Evolutionary conservation across 441 rosid species (phyloP).

Genomic region (Dalechampia spathulata): DNA sequence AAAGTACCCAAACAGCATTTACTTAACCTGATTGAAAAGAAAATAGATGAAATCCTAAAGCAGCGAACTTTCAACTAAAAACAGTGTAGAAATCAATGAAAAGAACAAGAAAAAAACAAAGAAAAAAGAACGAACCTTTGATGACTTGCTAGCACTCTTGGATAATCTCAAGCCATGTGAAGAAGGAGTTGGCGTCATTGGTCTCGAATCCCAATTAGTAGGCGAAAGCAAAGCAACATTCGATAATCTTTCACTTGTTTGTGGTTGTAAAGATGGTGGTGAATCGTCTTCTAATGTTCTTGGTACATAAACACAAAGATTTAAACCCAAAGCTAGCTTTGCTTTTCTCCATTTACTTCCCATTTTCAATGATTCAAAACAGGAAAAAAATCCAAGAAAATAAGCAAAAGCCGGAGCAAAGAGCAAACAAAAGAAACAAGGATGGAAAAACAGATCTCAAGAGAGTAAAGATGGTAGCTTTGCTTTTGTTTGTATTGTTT

Average conservation of each 20-base stretch:
- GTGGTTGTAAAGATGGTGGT: not conserved
- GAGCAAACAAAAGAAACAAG: not conserved
- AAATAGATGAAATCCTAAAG: too few species aligned
- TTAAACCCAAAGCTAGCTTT: slow-evolving; percentile 74
- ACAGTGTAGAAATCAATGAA: too few species aligned
- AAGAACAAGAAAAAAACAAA: slow-evolving; percentile 1
- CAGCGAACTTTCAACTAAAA: not conserved
- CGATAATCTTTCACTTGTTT: slow-evolving; percentile 54
- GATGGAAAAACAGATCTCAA: slow-evolving; percentile 27
- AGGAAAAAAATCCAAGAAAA: slow-evolving; percentile 1
- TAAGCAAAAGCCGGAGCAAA: not conserved
- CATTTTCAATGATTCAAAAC: slow-evolving; percentile 11
- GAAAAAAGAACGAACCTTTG: slow-evolving; percentile 58
- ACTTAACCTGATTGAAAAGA: too few species aligned
- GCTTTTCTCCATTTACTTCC: slow-evolving; percentile 91
- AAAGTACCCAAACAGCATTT: too few species aligned
- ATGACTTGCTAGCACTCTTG: slow-evolving; percentile 70
- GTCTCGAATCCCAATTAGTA: slow-evolving; percentile 46
- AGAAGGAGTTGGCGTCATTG: too few species aligned
- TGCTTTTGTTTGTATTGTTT: slow-evolving; percentile 7
- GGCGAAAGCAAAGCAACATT: slow-evolving; percentile 85
- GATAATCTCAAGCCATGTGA: too few species aligned
- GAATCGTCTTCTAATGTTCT: slow-evolving; percentile 65
- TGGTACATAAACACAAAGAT: slow-evolving; percentile 84
- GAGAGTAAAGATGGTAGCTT: slow-evolving; percentile 25